These are phyloP conservation scores for Tuber umbilicatum DNA, from an alignment of 495 filamentous ascomycete genomes.

Conservation along the genomic window DNA sequence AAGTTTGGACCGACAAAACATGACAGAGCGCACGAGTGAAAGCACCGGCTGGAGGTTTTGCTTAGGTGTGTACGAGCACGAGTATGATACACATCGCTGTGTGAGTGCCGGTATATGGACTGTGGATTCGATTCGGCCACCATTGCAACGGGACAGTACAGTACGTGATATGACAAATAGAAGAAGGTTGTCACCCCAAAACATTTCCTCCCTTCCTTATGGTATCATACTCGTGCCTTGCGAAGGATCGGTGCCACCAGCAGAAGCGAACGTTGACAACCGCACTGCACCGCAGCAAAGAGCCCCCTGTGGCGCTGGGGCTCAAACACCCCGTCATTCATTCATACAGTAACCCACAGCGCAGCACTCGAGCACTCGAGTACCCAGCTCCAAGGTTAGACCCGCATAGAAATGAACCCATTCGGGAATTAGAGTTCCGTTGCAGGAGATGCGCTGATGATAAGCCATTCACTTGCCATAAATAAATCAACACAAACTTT, in stretches of 20 bases:
- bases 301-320: background rate
- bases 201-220: too few species aligned
- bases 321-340: background rate
- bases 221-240: background rate
- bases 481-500: background rate
- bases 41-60: too few species aligned
- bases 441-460: background rate
- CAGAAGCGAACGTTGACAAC: background rate
- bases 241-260: background rate
- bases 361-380: too few species aligned
- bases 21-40: background rate
- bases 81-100: background rate
- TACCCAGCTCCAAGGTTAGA: background rate
- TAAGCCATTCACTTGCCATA: background rate
- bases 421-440: conserved; percentile 1
- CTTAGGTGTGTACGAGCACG: background rate
- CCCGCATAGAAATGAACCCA: background rate
- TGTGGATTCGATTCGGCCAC: background rate
- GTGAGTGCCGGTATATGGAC: background rate
- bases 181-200: too few species aligned
- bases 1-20: background rate
- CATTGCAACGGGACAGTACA: background rate
- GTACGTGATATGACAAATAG: too few species aligned
- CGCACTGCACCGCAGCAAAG: background rate
- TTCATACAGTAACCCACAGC: background rate